These are phyloP conservation scores for Evernia prunastri DNA, from an alignment of 495 filamentous ascomycete species.

Conservation along the genomic window DNA sequence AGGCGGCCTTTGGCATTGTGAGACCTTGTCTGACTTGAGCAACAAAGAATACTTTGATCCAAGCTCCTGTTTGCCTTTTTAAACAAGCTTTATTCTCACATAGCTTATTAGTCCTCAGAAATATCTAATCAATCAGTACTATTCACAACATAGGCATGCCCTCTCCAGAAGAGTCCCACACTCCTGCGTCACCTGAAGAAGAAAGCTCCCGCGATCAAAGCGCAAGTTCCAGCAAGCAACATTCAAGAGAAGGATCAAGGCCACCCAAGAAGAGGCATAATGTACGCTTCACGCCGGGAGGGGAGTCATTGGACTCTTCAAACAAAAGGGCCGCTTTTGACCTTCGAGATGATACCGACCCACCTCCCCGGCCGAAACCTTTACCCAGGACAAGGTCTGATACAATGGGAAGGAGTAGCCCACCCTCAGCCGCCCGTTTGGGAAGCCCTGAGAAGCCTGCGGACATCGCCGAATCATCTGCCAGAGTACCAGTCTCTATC, in stretches of 20 bases:
- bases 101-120: neutral
- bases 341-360: slow-evolving; percentile 19
- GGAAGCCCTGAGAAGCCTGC: slow-evolving; percentile 8
- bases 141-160: neutral
- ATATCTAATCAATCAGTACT: neutral
- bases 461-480: slow-evolving; percentile 16
- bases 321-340: slow-evolving; percentile 24
- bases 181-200: slow-evolving; percentile 7
- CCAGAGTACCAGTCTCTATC: slow-evolving; percentile 9
- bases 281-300: slow-evolving; percentile 25
- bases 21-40: neutral
- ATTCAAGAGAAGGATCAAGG: slow-evolving; percentile 21
- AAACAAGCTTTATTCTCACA: neutral
- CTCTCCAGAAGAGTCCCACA: neutral
- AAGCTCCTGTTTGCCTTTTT: neutral
- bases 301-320: slow-evolving; percentile 22
- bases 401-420: slow-evolving; percentile 6
- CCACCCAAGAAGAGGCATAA: slow-evolving; percentile 24
- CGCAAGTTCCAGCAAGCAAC: slow-evolving; percentile 18
- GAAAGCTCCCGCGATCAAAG: slow-evolving; percentile 15
- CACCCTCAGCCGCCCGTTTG: neutral
- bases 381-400: slow-evolving; percentile 7
- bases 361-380: slow-evolving; percentile 15
- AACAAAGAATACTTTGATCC: neutral
- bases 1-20: neutral